Conservation (phyloP, 345 rosid genomes). For the Eucalyptus tenuipes region DNA sequence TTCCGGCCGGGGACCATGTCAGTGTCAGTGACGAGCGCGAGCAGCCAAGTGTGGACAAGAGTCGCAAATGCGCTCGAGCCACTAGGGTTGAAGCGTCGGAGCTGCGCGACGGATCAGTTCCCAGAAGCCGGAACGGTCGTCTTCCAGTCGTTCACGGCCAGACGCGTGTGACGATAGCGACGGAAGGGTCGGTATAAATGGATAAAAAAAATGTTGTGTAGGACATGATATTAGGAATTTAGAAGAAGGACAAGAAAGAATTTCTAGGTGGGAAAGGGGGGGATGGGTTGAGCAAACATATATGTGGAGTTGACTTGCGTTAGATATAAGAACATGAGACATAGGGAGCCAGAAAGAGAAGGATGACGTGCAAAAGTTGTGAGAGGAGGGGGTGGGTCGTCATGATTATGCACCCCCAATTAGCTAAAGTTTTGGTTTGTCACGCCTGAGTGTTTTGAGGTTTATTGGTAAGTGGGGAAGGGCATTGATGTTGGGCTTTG, state of each 20-base stretch:
- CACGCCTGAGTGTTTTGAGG: conserved; percentile 49
- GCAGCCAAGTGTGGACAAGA: conserved; percentile 45
- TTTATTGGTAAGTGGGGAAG: conserved; percentile 10
- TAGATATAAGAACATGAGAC: background rate
- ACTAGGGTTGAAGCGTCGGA: conserved; percentile 68
- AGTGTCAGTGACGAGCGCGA: conserved; percentile 47
- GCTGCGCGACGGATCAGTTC: conserved; percentile 56
- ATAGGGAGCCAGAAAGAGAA: conserved; percentile 7
- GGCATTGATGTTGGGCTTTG: background rate
- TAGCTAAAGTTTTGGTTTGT: conserved; percentile 10
- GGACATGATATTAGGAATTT: background rate
- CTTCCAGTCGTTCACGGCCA: conserved; percentile 72
- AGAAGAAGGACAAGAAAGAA: background rate
- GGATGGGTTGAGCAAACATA: background rate
- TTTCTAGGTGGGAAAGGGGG: background rate
- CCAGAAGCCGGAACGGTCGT: conserved; percentile 57
- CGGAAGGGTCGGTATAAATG: background rate
- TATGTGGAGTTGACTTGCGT: conserved; percentile 5
- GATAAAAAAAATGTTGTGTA: background rate
- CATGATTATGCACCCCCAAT: conserved; percentile 98
- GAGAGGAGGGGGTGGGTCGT: conserved; percentile 14
- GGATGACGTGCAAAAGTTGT: conserved; percentile 18
- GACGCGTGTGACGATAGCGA: conserved; percentile 24
- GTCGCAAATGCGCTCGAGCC: conserved; percentile 54
- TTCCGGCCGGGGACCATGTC: conserved; percentile 71